A percentile compares a stretch with the other conserved stretches of the same genome.
Conservation (phyloP, 345 rosid species). For the Crucihimalaya himalaica region DNA sequence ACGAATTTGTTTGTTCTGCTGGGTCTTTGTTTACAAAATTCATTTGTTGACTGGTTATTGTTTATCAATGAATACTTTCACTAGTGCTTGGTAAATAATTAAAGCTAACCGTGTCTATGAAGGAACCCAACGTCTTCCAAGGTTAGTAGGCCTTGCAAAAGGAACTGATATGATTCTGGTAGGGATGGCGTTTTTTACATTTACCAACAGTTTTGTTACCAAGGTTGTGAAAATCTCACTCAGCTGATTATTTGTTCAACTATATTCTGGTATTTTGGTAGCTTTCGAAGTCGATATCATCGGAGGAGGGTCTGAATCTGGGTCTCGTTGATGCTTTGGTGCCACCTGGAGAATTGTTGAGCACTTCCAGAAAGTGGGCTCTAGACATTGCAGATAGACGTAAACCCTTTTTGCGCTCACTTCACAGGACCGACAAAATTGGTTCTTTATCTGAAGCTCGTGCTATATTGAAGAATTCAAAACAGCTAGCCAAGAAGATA, state of each 20-base stretch:
- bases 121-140: slow-evolving; percentile 99
- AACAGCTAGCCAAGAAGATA: slow-evolving; percentile 69
- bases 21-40: neutral
- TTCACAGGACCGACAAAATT: slow-evolving; percentile 82
- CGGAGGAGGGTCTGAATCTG: slow-evolving; percentile 85
- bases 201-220: neutral
- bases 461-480: slow-evolving; percentile 55
- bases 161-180: slow-evolving; percentile 91
- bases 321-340: slow-evolving; percentile 85
- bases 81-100: neutral
- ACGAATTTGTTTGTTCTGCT: slow-evolving; percentile 25
- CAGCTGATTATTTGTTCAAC: slow-evolving; percentile 11
- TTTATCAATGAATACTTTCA: neutral
- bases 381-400: slow-evolving; percentile 68
- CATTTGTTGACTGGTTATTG: neutral
- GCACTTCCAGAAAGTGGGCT: slow-evolving; percentile 79
- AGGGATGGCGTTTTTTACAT: neutral
- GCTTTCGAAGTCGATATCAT: slow-evolving; percentile 78
- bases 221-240: slow-evolving; percentile 1
- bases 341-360: slow-evolving; percentile 73
- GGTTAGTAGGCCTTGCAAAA: slow-evolving; percentile 86
- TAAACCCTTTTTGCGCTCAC: slow-evolving; percentile 84
- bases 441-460: slow-evolving; percentile 88
- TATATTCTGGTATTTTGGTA: slow-evolving; percentile 40
- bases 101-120: slow-evolving; percentile 28